phyloP scores from a whole-genome alignment of 2,329 filamentous ascomycete species.

The Chrysoporthe puriensis region DNA sequence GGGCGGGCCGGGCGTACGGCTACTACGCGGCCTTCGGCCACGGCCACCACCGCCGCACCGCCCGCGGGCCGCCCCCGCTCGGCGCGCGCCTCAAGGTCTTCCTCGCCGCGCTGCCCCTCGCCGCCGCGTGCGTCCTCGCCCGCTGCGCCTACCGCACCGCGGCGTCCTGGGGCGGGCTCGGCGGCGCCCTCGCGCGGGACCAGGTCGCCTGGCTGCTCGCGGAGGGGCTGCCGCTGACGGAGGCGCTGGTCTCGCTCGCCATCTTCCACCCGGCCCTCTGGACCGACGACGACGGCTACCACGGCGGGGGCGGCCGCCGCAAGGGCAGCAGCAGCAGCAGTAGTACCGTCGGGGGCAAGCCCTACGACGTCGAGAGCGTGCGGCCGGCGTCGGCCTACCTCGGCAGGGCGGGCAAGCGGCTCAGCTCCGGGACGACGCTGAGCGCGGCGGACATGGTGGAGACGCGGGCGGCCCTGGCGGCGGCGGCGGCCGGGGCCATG shows the following conservation, averaged over 20 bases:
- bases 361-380: slow-evolving; percentile 6
- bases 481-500: neutral
- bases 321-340: neutral
- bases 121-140: slow-evolving; percentile 33
- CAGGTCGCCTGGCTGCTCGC: slow-evolving; percentile 36
- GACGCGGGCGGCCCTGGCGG: neutral
- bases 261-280: slow-evolving; percentile 37
- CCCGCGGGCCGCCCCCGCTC: slow-evolving; percentile 32
- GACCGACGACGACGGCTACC: slow-evolving; percentile 18
- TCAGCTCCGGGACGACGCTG: slow-evolving; percentile 22
- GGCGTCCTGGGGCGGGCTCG: slow-evolving; percentile 34
- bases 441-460: slow-evolving; percentile 7
- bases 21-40: slow-evolving; percentile 38
- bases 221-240: slow-evolving; percentile 37
- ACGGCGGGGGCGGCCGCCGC: neutral
- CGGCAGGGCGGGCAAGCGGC: slow-evolving; percentile 15
- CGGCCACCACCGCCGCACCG: neutral
- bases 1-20: slow-evolving; percentile 33
- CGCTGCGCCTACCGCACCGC: slow-evolving; percentile 36
- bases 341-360: neutral
- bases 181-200: slow-evolving; percentile 33
- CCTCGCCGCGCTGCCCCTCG: slow-evolving; percentile 33
- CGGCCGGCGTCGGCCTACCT: neutral
- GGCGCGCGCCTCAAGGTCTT: slow-evolving; percentile 35
- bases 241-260: slow-evolving; percentile 36